Percentiles rank a stretch among this genome's conserved stretches.
Evolutionary conservation across 2,329 filamentous ascomycete species (phyloP).

Genomic region (Blastomyces silverae): DNA sequence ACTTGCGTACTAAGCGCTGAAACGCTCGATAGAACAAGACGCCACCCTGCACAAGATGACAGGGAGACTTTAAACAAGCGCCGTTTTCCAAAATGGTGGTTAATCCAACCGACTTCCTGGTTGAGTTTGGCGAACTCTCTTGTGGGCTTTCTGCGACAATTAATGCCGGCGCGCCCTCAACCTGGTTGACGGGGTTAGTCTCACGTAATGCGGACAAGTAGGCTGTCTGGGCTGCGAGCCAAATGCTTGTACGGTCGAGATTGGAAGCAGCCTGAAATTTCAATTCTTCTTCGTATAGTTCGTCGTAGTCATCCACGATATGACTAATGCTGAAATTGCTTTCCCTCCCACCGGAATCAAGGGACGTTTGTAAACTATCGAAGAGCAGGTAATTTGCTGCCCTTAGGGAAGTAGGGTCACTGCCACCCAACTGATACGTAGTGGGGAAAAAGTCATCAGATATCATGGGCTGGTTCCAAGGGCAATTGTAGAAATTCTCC

Average conservation of each 20-base stretch:
- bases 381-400: neutral
- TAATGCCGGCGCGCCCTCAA: slow-evolving; percentile 26
- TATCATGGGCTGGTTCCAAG: slow-evolving; percentile 55
- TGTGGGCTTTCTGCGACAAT: slow-evolving; percentile 22
- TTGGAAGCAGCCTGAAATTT: slow-evolving; percentile 64
- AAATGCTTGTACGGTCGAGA: slow-evolving; percentile 75
- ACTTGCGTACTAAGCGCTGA: slow-evolving; percentile 46
- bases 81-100: slow-evolving; percentile 37
- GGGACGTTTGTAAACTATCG: neutral
- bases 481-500: slow-evolving; percentile 80
- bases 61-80: slow-evolving; percentile 34
- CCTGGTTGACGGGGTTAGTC: slow-evolving; percentile 49
- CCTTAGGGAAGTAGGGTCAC: neutral
- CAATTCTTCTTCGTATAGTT: slow-evolving; percentile 67
- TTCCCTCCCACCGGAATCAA: neutral
- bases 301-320: slow-evolving; percentile 65
- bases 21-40: slow-evolving; percentile 86
- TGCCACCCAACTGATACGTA: neutral
- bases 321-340: slow-evolving; percentile 39
- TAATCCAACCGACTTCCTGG: slow-evolving; percentile 29
- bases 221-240: slow-evolving; percentile 74
- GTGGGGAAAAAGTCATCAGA: too few species aligned
- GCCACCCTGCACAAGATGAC: slow-evolving; percentile 51
- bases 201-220: slow-evolving; percentile 63
- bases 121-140: slow-evolving; percentile 19